Evolutionary conservation across 1,139 yeast genomes (phyloP).

Genomic region (Kodamaea derodonti): DNA sequence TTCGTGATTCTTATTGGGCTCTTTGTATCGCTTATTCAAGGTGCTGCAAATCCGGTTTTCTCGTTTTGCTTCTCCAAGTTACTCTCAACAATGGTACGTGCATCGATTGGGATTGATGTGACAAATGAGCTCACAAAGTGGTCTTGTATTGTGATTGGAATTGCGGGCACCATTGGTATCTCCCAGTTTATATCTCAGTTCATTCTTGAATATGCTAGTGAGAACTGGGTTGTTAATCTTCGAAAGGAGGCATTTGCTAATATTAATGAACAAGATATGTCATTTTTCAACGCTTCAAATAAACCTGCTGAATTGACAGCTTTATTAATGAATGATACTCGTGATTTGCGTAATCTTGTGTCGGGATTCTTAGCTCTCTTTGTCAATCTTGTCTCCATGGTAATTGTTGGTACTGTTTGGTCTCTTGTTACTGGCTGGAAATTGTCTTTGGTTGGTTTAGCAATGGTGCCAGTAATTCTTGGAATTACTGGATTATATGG

Average conservation of each 20-base stretch:
- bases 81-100: constrained; percentile 50
- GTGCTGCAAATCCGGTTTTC: constrained; percentile 69
- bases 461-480: constrained; percentile 64
- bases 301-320: constrained; percentile 61
- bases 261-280: constrained; percentile 50
- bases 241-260: constrained; percentile 48
- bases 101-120: constrained; percentile 26
- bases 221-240: constrained; percentile 58
- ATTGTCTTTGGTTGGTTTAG: constrained; percentile 71
- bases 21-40: constrained; percentile 49
- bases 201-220: constrained; percentile 57
- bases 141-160: constrained; percentile 60
- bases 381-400: constrained; percentile 50
- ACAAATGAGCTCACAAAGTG: constrained; percentile 46
- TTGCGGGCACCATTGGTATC: constrained; percentile 61
- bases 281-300: constrained; percentile 47
- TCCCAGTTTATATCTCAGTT: constrained; percentile 49
- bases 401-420: constrained; percentile 68
- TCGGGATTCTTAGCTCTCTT: constrained; percentile 57
- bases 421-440: constrained; percentile 83
- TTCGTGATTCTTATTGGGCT: constrained; percentile 48
- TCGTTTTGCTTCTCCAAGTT: constrained; percentile 74
- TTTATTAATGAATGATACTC: constrained; percentile 70
- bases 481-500: constrained; percentile 53
- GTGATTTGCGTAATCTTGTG: constrained; percentile 67